Percentiles rank a stretch among this genome's conserved stretches.
Conservation (phyloP, 768 basidiomycete species). For the Leccinum disarticulatum region DNA sequence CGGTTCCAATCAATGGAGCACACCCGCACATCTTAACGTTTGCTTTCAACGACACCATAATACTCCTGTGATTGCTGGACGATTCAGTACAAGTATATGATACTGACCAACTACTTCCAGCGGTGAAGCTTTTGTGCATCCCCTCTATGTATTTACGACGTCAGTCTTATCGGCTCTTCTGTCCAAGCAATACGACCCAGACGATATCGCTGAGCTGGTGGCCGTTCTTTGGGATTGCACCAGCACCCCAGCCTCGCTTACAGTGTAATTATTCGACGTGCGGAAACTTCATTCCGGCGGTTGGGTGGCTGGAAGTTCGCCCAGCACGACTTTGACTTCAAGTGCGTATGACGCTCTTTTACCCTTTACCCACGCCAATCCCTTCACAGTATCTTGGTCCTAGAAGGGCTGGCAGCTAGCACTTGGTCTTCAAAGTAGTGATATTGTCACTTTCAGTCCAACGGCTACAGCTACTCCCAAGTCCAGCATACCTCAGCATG, state of each 20-base stretch:
- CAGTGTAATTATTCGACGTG: slow-evolving; percentile 62
- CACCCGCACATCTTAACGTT: slow-evolving; percentile 56
- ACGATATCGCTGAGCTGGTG: slow-evolving; percentile 52
- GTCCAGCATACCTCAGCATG: slow-evolving; percentile 55
- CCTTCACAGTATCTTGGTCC: slow-evolving; percentile 69
- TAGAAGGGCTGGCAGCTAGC: slow-evolving; percentile 85
- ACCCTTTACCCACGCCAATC: slow-evolving; percentile 5
- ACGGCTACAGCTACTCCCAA: slow-evolving; percentile 53
- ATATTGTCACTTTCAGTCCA: slow-evolving; percentile 66
- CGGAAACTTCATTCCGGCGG: slow-evolving; percentile 50
- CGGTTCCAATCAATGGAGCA: slow-evolving; percentile 43
- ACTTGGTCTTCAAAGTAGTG: slow-evolving; percentile 67
- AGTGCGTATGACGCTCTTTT: slow-evolving; percentile 41
- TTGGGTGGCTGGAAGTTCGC: slow-evolving; percentile 52
- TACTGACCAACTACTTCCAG: slow-evolving; percentile 49
- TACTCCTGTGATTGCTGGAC: slow-evolving; percentile 57
- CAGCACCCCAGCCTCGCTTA: slow-evolving; percentile 35
- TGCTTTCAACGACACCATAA: slow-evolving; percentile 56
- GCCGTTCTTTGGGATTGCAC: slow-evolving; percentile 52
- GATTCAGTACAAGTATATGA: slow-evolving; percentile 65
- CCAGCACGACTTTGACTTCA: slow-evolving; percentile 53
- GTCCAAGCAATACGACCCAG: slow-evolving; percentile 56
- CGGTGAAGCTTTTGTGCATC: slow-evolving; percentile 42
- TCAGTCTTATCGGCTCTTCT: slow-evolving; percentile 44
- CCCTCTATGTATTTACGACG: slow-evolving; percentile 47